These are phyloP conservation scores for Senna tora DNA, from an alignment of 306 rosid genomes.

Conservation along the genomic window DNA sequence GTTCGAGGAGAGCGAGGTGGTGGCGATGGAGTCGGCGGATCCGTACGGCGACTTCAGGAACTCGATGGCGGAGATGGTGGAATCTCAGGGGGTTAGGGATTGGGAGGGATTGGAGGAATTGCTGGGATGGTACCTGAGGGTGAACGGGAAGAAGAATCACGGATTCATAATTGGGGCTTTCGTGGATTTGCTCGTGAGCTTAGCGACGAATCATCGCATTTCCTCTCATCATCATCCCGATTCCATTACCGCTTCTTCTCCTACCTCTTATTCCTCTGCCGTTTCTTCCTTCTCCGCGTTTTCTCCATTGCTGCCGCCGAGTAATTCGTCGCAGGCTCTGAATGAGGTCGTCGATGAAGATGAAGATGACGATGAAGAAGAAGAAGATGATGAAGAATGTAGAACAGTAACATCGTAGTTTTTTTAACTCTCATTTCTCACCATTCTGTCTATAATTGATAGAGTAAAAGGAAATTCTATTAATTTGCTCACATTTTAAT, in stretches of 20 bases:
- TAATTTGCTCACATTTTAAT: no score
- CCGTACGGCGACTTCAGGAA: constrained; percentile 68
- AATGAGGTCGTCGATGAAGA: constrained; percentile 45
- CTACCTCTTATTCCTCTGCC: constrained; percentile 49
- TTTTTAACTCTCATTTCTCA: background rate
- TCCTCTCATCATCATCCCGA: constrained; percentile 35
- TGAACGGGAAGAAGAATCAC: constrained; percentile 68
- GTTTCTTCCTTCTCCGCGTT: constrained; percentile 49
- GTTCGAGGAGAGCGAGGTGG: constrained; percentile 59
- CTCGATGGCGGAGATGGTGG: constrained; percentile 96
- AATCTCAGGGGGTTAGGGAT: constrained; percentile 61
- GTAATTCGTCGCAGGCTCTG: background rate
- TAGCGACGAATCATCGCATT: background rate
- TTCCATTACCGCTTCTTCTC: constrained; percentile 39
- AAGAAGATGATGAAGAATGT: background rate
- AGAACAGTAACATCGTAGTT: constrained; percentile 31
- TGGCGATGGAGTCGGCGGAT: constrained; percentile 76
- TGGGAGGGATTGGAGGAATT: constrained; percentile 79
- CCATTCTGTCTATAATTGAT: constrained; percentile 25
- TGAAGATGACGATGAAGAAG: constrained; percentile 14
- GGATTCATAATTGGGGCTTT: constrained; percentile 75
- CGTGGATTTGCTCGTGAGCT: constrained; percentile 62
- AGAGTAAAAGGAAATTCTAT: constrained; percentile 32
- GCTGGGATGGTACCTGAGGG: constrained; percentile 68
- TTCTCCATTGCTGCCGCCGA: constrained; percentile 36